These are phyloP conservation scores for Nitzschia putrida DNA, from an alignment of 108 stramenopile species.

Conservation along the genomic window DNA sequence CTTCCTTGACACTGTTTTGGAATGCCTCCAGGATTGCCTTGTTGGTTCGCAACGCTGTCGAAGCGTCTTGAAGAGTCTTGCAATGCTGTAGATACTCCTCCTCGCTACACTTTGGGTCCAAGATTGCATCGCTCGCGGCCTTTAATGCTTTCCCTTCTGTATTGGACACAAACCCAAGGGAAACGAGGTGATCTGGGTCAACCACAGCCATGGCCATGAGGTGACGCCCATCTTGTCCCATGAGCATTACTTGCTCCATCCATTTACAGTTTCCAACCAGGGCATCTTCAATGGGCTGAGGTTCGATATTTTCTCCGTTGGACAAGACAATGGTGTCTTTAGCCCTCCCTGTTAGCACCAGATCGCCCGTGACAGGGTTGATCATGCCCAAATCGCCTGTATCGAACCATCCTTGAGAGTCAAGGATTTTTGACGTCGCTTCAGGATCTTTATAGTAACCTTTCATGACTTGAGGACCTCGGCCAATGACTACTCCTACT, in stretches of 20 bases:
- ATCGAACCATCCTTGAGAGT: slow-evolving; percentile 87
- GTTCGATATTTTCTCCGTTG: slow-evolving; percentile 91
- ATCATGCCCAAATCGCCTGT: slow-evolving; percentile 90
- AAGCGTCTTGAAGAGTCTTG: slow-evolving; percentile 55
- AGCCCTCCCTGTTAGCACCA: slow-evolving; percentile 85
- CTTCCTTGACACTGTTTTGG: slow-evolving; percentile 52
- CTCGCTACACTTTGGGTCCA: slow-evolving; percentile 72
- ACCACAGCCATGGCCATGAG: slow-evolving; percentile 82
- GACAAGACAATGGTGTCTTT: slow-evolving; percentile 93
- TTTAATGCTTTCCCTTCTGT: slow-evolving; percentile 46
- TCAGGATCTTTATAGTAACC: slow-evolving; percentile 90
- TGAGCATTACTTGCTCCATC: slow-evolving; percentile 93
- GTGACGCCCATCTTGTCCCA: slow-evolving; percentile 86
- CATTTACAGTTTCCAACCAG: slow-evolving; percentile 64
- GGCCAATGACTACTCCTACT: slow-evolving; percentile 70
- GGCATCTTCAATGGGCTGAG: slow-evolving; percentile 79
- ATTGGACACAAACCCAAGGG: slow-evolving; percentile 60
- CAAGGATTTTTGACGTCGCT: slow-evolving; percentile 75
- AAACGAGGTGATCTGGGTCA: slow-evolving; percentile 68
- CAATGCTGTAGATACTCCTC: slow-evolving; percentile 62
- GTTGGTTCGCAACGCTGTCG: slow-evolving; percentile 56
- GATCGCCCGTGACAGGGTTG: slow-evolving; percentile 85
- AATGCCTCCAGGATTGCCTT: slow-evolving; percentile 47
- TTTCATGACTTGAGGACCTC: slow-evolving; percentile 89
- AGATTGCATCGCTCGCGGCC: slow-evolving; percentile 60